Base-by-base conservation (phyloP, 2,329 filamentous ascomycete species). In the Epichloe gansuensis region DNA sequence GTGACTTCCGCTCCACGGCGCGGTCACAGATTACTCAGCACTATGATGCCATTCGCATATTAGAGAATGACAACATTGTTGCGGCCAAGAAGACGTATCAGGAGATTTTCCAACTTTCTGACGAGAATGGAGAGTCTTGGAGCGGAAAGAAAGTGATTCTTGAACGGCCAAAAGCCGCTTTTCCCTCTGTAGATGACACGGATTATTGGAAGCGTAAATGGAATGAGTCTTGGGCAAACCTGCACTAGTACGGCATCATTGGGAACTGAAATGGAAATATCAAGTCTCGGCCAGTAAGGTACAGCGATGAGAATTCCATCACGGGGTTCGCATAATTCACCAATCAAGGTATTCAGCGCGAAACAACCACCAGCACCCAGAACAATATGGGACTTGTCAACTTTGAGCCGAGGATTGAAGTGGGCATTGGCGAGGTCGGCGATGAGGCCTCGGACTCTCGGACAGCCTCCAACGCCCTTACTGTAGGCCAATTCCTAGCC, bases 61-160 rank as follows among this genome's bases (percentile, higher is more conserved):
- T 72, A 47, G 52, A 60, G 2, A 65, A 61, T 3, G 61, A 72
- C 28, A 61, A 65, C 54, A 66, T 68, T 52, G 61, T 62, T 44
- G 57, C 62, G n/a, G 59, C 59, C 2, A 61, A 59, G 1, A 67
- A 63, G 54, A 54, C 59, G 8, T 61, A 64, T 0, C 51, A 55
- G 0, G 67, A 63, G 2, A 39, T 55, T 3, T 74, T 75, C 45
- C 61, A 64, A 43, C 65, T 65, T 0, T 56, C 63, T 0, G 78
- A 80, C 54, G 65, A 61, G 1, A 38, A 65, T 0, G 76, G 75
- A 0, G 59, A 62, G 2, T 60, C 58, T 0, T 82, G 73, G 58
- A 57, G 62, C 9, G 78, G 78, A 0, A 68, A 68, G 46, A 82
- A 78, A 54, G 51, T 85, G 1, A 72, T 80, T 0, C 39, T 42